These are phyloP conservation scores for Agastache rugosa DNA, from an alignment of 257 asterid genomes.

Conservation along the genomic window DNA sequence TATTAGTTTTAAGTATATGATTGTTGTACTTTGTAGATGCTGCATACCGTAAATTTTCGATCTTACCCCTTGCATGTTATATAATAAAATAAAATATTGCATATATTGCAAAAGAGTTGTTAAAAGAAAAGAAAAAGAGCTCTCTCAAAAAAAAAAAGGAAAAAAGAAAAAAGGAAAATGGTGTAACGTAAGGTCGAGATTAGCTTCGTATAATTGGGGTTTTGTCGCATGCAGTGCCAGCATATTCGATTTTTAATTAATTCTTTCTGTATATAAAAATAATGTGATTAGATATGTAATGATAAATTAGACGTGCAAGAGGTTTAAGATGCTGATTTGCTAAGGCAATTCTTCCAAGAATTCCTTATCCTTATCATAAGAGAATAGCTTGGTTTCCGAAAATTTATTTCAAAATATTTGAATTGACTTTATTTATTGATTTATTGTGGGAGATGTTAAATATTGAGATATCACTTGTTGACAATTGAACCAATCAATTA, in stretches of 20 bases:
- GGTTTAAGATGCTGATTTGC: background rate
- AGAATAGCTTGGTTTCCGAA: constrained; percentile 23
- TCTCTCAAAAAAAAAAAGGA: too few relatives aligned
- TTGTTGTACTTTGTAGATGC: constrained; percentile 24
- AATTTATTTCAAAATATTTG: background rate
- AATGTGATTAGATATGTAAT: background rate
- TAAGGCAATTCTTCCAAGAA: constrained; percentile 16
- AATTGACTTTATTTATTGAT: too few relatives aligned
- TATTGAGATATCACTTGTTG: too few relatives aligned
- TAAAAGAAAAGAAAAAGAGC: too few relatives aligned
- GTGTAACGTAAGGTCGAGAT: constrained; percentile 5
- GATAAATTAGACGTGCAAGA: constrained; percentile 10
- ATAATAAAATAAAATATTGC: background rate
- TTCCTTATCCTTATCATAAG: constrained; percentile 27
- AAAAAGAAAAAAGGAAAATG: background rate
- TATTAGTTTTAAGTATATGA: background rate
- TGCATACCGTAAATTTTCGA: background rate
- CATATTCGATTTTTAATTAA: constrained; percentile 4
- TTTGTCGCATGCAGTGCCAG: constrained; percentile 19
- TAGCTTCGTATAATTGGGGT: constrained; percentile 20
- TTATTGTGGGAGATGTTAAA: too few relatives aligned
- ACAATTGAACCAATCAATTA: too few relatives aligned
- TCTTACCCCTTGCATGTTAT: constrained; percentile 26
- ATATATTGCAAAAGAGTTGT: background rate
- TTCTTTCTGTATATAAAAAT: too few relatives aligned